Conservation (phyloP, 208 protist species). For the Lotmaria passim region DNA sequence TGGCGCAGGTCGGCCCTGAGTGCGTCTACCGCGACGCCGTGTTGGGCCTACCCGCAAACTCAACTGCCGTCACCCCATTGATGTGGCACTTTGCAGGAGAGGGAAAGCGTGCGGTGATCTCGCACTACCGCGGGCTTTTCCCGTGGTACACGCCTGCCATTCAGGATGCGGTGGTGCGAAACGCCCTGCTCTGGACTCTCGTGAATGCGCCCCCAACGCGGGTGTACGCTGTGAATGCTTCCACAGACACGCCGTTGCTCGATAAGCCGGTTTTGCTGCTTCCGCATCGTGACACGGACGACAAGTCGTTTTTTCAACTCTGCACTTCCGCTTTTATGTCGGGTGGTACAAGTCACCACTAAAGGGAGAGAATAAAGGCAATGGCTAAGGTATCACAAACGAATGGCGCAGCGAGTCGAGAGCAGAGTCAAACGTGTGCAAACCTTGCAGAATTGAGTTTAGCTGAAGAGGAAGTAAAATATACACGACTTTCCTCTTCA, state of each 20-base stretch:
- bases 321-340: conserved; percentile 11
- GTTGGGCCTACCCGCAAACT: background rate
- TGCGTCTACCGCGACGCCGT: conserved; percentile 11
- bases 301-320: conserved; percentile 6
- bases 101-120: conserved; percentile 9
- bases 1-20: background rate
- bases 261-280: background rate
- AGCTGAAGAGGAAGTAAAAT: too few species aligned
- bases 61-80: background rate
- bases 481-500: too few species aligned
- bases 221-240: conserved; percentile 4
- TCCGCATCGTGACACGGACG: background rate
- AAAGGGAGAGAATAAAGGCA: too few species aligned
- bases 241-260: background rate
- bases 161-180: background rate
- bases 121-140: conserved; percentile 21
- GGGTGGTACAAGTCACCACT: conserved; percentile 1
- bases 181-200: conserved; percentile 19
- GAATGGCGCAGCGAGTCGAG: too few species aligned
- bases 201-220: conserved; percentile 20
- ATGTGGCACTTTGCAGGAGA: conserved; percentile 21
- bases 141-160: conserved; percentile 21
- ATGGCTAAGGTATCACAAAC: too few species aligned
- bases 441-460: too few species aligned
- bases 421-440: too few species aligned